phyloP scores from a whole-genome alignment of 441 rosid species.

The Flueggea neowawraea region DNA sequence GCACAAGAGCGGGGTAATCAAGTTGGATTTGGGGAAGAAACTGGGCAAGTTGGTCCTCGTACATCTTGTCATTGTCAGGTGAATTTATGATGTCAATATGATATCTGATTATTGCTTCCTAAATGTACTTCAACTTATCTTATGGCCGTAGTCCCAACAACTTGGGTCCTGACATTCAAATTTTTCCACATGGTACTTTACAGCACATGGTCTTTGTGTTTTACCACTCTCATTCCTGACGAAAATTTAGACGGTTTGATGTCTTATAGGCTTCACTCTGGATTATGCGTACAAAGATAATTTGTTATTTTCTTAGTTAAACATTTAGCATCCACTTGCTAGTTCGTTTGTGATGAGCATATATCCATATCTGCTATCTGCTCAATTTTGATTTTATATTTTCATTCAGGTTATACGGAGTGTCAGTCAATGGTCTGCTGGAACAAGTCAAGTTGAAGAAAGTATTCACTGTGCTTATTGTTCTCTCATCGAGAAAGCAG shows the following conservation, averaged over 20 bases:
- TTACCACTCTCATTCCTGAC: too few species aligned
- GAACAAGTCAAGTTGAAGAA: conserved; percentile 96
- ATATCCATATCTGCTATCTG: neutral
- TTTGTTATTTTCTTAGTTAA: too few species aligned
- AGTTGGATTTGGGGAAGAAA: conserved; percentile 52
- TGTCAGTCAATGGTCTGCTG: conserved; percentile 99
- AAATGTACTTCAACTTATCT: too few species aligned
- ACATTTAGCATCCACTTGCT: too few species aligned
- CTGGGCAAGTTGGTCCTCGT: conserved; percentile 92
- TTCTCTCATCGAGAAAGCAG: conserved; percentile 91
- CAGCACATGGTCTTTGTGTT: too few species aligned
- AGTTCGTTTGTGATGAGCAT: neutral
- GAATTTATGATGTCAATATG: conserved; percentile 13
- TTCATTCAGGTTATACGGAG: conserved; percentile 90
- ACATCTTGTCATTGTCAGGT: conserved; percentile 97
- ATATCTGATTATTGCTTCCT: neutral
- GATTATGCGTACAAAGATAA: too few species aligned
- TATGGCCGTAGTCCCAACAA: too few species aligned
- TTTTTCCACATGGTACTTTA: too few species aligned
- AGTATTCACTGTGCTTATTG: conserved; percentile 90
- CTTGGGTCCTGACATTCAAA: too few species aligned
- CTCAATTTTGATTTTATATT: conserved; percentile 8
- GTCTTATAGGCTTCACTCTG: too few species aligned
- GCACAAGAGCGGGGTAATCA: conserved; percentile 76
- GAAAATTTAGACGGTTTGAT: too few species aligned